A percentile compares a stretch with the other conserved stretches of the same genome.
Evolutionary conservation across 1,139 yeast genomes (phyloP).

Genomic region (Eremothecium gossypii): DNA sequence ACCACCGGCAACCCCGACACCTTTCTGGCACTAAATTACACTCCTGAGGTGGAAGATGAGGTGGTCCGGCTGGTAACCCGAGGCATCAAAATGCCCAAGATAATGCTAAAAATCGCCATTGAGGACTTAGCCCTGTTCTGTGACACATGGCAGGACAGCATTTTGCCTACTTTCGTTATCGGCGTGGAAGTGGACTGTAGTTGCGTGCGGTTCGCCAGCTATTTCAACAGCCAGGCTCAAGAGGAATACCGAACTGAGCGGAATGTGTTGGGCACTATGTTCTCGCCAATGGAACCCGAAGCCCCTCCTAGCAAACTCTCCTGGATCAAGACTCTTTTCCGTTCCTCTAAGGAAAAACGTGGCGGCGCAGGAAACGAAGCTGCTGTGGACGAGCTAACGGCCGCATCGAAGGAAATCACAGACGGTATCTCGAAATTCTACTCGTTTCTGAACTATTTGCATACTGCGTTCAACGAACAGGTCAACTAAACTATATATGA

Average conservation of each 20-base stretch:
- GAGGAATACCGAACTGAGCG: conserved; percentile 1
- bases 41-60: conserved; percentile 2
- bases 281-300: background rate
- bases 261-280: background rate
- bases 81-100: conserved; percentile 1
- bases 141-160: conserved; percentile 1
- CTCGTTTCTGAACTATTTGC: background rate
- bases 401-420: background rate
- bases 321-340: conserved; percentile 3
- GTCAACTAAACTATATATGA: background rate
- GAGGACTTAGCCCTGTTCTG: background rate
- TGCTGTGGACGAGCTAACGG: background rate
- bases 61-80: background rate
- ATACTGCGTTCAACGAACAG: conserved; percentile 1
- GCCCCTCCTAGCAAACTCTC: background rate
- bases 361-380: background rate
- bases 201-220: background rate
- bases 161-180: background rate
- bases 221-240: background rate
- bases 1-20: conserved; percentile 6
- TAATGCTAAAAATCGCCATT: background rate
- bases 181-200: conserved; percentile 1
- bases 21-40: background rate
- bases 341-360: background rate
- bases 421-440: background rate